A percentile compares a stretch with the other conserved stretches of the same genome.
Evolutionary conservation across 2,329 filamentous ascomycete genomes (phyloP).

Genomic region (Lanzia echinophila): DNA sequence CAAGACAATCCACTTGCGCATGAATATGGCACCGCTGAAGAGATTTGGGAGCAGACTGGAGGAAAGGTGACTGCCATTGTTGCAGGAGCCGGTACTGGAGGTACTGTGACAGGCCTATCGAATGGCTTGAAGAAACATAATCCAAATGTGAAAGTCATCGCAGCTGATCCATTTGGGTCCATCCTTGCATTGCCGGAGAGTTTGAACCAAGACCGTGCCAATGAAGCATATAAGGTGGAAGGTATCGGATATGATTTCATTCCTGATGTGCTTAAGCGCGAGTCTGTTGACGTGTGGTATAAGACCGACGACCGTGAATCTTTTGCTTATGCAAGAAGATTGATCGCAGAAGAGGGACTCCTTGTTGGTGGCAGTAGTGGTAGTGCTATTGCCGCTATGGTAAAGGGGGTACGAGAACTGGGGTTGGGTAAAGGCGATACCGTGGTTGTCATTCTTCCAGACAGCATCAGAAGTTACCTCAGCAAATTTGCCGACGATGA

Average conservation of each 20-base stretch:
- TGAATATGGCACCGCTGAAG: constrained; percentile 88
- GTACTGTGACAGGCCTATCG: constrained; percentile 87
- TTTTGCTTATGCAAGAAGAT: constrained; percentile 79
- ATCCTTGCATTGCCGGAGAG: constrained; percentile 76
- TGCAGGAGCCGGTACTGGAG: constrained; percentile 89
- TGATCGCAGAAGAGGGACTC: constrained; percentile 92
- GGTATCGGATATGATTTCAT: constrained; percentile 99
- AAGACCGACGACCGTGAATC: constrained; percentile 93
- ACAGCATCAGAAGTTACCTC: constrained; percentile 95
- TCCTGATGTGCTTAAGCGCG: constrained; percentile 80
- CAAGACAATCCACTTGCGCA: constrained; percentile 87
- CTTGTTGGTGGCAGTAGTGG: constrained; percentile 91
- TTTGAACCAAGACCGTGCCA: constrained; percentile 73
- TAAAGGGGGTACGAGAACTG: constrained; percentile 69
- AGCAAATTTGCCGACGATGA: constrained; percentile 99
- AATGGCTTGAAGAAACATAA: constrained; percentile 84
- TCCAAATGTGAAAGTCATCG: constrained; percentile 76
- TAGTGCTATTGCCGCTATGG: constrained; percentile 78
- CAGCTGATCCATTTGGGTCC: constrained; percentile 86
- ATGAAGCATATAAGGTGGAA: constrained; percentile 93
- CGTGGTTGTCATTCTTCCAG: constrained; percentile 84
- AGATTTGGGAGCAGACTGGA: constrained; percentile 87
- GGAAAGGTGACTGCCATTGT: constrained; percentile 79
- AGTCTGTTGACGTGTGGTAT: constrained; percentile 87
- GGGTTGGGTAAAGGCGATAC: constrained; percentile 76